Evolutionary conservation across 345 rosid species (phyloP).

Genomic region (Eucalyptus leucophloia): DNA sequence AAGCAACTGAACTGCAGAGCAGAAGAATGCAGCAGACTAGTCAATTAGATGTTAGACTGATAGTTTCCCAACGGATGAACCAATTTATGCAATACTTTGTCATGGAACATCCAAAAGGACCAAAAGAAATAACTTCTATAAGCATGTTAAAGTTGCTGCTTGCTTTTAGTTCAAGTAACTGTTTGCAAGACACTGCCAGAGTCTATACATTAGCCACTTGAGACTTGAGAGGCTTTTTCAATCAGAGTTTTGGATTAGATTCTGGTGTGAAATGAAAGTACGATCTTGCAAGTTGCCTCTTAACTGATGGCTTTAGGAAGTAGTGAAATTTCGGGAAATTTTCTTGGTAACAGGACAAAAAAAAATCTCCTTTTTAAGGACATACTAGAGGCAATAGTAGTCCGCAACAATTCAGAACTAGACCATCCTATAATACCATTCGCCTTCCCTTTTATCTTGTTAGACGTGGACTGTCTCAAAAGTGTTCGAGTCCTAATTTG

Average conservation of each 20-base stretch:
- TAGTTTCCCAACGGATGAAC: not conserved
- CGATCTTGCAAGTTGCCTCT: not conserved
- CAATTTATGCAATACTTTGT: not conserved
- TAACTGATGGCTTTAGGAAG: not conserved
- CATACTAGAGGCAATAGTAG: not conserved
- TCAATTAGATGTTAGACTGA: not conserved
- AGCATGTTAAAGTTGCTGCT: not conserved
- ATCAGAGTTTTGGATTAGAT: not conserved
- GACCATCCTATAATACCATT: not conserved
- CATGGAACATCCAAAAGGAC: not conserved
- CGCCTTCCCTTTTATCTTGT: not conserved
- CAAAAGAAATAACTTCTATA: not conserved
- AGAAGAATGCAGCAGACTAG: not conserved
- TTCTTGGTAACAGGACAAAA: not conserved
- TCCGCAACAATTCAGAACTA: accelerated
- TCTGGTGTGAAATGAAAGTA: accelerated
- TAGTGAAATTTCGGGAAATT: not conserved
- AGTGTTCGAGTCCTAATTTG: not conserved
- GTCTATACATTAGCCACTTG: not conserved
- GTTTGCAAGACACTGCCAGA: not conserved
- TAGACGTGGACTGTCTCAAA: not conserved
- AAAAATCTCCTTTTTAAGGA: not conserved
- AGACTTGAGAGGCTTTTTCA: not conserved
- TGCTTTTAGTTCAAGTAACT: not conserved
- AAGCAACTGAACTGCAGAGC: not conserved